phyloP scores from a whole-genome alignment of 305 asterid genomes.

The Caryopteris hybrid region DNA sequence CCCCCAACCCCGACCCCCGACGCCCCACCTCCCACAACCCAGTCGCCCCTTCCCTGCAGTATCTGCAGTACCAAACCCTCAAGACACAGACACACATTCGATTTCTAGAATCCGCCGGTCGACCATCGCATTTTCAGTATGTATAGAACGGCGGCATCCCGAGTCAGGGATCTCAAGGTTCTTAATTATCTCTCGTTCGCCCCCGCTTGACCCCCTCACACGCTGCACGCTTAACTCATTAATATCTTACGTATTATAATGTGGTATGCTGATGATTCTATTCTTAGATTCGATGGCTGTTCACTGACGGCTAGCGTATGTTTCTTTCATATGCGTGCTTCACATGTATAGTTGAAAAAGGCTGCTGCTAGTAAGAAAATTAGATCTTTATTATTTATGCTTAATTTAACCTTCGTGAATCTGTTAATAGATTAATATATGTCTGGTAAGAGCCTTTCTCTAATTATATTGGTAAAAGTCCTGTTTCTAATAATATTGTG shows the following conservation, averaged over 20 bases:
- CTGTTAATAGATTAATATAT: not conserved
- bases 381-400: not conserved
- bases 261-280: not conserved
- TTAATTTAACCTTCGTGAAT: not conserved
- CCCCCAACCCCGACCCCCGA: too few species aligned
- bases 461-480: not conserved
- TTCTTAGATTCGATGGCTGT: constrained; percentile 21
- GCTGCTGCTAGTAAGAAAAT: not conserved
- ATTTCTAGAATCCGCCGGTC: not conserved
- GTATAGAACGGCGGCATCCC: constrained; percentile 68
- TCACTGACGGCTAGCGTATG: too few species aligned
- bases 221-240: not conserved
- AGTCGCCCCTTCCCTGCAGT: not conserved
- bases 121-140: constrained; percentile 29
- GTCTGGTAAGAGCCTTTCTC: not conserved
- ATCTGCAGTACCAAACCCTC: constrained; percentile 17
- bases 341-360: not conserved
- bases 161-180: constrained; percentile 71
- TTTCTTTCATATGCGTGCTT: not conserved
- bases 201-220: too few species aligned
- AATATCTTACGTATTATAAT: not conserved
- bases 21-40: too few species aligned
- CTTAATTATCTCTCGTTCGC: not conserved
- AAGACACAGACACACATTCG: not conserved
- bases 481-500: not conserved